Percentiles rank a stretch among this genome's conserved stretches.
Evolutionary conservation across 2,329 filamentous ascomycete genomes (phyloP).

Genomic region (Xylariaceae sp.): DNA sequence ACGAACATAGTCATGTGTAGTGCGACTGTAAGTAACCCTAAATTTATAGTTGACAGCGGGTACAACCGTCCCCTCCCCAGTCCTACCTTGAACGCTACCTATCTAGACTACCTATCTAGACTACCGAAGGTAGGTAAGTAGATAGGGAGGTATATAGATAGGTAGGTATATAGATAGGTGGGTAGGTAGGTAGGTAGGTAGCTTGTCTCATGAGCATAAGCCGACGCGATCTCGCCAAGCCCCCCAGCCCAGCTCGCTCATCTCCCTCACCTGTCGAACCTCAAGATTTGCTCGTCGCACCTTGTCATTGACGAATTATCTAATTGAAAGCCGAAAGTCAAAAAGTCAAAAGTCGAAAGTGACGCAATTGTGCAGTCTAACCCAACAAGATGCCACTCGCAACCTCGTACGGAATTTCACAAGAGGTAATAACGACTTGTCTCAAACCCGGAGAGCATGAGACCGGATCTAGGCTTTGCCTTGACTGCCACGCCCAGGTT

Average conservation of each 20-base stretch:
- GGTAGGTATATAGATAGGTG: too few relatives aligned
- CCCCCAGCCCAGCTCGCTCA: too few relatives aligned
- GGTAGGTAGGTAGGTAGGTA: too few relatives aligned
- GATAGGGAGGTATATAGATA: too few relatives aligned
- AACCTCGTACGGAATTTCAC: neutral
- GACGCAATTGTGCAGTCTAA: constrained; percentile 11
- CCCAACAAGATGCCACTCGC: neutral
- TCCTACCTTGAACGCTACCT: neutral
- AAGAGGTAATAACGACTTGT: neutral
- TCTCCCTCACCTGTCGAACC: too few relatives aligned
- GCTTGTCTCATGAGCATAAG: too few relatives aligned
- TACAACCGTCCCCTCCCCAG: neutral
- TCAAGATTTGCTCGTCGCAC: neutral
- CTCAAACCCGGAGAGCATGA: neutral
- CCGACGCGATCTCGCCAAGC: too few relatives aligned
- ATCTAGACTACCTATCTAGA: too few relatives aligned
- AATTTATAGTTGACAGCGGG: neutral
- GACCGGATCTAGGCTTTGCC: neutral
- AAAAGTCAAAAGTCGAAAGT: neutral
- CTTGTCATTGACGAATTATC: neutral
- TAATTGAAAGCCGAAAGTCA: too few relatives aligned
- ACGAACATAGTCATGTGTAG: neutral
- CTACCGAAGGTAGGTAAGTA: too few relatives aligned
- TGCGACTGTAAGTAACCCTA: neutral
- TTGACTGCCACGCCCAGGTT: neutral